Conservation (phyloP, 1,139 yeast species). For the Sugiyamaella pinicola region DNA sequence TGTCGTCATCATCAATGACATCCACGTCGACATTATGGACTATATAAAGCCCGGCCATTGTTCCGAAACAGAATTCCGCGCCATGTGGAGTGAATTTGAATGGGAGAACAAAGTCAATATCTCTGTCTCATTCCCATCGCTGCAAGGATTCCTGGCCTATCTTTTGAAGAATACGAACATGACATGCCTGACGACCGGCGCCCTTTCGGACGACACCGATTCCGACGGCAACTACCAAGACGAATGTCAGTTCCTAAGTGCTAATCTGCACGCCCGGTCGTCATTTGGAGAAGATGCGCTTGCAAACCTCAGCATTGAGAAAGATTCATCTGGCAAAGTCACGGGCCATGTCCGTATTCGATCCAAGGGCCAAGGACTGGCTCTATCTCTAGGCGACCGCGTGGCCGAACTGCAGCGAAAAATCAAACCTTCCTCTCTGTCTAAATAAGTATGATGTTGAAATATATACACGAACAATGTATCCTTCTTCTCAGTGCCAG, state of each 20-base stretch:
- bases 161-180: constrained; percentile 85
- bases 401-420: constrained; percentile 57
- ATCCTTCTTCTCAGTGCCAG: background rate
- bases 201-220: constrained; percentile 47
- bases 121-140: constrained; percentile 65
- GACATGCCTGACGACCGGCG: constrained; percentile 92
- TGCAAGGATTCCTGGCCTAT: constrained; percentile 78
- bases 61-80: constrained; percentile 86
- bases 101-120: constrained; percentile 99
- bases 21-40: constrained; percentile 96
- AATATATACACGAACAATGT: background rate
- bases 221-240: constrained; percentile 62
- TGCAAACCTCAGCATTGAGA: constrained; percentile 93
- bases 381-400: constrained; percentile 90
- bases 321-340: constrained; percentile 68
- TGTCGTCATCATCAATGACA: constrained; percentile 89
- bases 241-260: constrained; percentile 86
- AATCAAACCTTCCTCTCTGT: constrained; percentile 12
- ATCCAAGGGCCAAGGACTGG: constrained; percentile 97
- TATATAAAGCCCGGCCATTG: constrained; percentile 94
- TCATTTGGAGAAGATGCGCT: constrained; percentile 97
- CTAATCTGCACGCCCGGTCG: constrained; percentile 89
- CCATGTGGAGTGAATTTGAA: constrained; percentile 99
- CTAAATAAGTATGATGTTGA: constrained; percentile 7
- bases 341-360: constrained; percentile 96